Conservation (phyloP, 2,329 filamentous ascomycete species). For the Neodidymelliopsis sp. region DNA sequence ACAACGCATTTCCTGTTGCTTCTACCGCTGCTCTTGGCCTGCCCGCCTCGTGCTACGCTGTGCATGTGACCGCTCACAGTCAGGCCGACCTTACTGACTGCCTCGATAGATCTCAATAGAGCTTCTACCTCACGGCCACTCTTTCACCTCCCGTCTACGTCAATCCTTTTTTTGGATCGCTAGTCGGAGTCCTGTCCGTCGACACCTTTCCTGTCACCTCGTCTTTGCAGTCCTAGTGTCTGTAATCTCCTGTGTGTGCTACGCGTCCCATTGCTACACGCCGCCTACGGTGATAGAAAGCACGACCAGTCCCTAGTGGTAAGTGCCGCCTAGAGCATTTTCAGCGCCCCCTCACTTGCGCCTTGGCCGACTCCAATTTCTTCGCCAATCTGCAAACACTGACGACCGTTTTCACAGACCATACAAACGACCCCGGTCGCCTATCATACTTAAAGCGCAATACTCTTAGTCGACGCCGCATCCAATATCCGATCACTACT, state of each 20-base stretch:
- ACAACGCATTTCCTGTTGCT: conserved; percentile 16
- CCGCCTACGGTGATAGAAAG: conserved; percentile 25
- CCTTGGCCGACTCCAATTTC: conserved; percentile 11
- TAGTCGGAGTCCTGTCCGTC: conserved; percentile 41
- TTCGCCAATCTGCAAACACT: conserved; percentile 37
- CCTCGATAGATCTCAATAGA: conserved; percentile 20
- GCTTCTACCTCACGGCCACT: conserved; percentile 39
- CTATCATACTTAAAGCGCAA: conserved; percentile 42
- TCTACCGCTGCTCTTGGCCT: conserved; percentile 10
- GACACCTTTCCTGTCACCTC: conserved; percentile 43
- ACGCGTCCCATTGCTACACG: conserved; percentile 26
- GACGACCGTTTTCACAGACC: conserved; percentile 34
- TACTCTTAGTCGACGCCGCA: conserved; percentile 29
- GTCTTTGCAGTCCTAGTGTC: conserved; percentile 29
- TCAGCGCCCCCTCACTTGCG: conserved; percentile 11
- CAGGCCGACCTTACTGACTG: conserved; percentile 35
- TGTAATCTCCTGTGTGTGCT: conserved; percentile 27
- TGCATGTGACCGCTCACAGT: conserved; percentile 39
- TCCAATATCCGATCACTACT: conserved; percentile 25
- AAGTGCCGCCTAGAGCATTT: conserved; percentile 35
- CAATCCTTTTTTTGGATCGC: conserved; percentile 34
- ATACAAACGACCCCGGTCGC: conserved; percentile 33
- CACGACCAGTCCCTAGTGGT: conserved; percentile 29
- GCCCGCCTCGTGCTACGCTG: conserved; percentile 38
- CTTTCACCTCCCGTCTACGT: conserved; percentile 34